phyloP scores from a whole-genome alignment of 257 asterid species.

The Penstemon barbatus region DNA sequence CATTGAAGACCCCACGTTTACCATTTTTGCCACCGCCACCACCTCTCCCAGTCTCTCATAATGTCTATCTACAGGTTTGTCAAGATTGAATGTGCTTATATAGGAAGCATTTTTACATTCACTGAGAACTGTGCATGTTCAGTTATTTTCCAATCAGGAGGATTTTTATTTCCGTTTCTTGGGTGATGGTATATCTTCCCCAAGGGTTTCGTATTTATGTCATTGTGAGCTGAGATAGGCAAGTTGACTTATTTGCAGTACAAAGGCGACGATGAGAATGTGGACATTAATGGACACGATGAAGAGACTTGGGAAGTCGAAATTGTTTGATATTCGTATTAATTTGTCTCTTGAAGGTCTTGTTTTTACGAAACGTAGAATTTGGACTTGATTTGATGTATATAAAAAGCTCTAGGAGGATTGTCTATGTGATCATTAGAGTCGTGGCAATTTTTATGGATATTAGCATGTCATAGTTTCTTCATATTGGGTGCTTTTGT shows the following conservation, averaged over 20 bases:
- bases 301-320: constrained; percentile 73
- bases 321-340: constrained; percentile 44
- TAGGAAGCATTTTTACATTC: neutral
- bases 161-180: neutral
- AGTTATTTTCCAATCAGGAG: neutral
- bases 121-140: neutral
- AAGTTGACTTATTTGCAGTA: constrained; percentile 55
- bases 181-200: neutral
- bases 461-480: neutral
- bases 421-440: neutral
- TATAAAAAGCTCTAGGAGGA: constrained; percentile 3
- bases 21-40: constrained; percentile 67
- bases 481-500: no score
- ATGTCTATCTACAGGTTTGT: constrained; percentile 60
- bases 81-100: neutral
- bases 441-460: neutral
- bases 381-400: constrained; percentile 10
- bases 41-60: constrained; percentile 52
- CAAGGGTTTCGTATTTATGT: neutral
- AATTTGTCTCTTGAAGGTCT: constrained; percentile 4
- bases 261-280: constrained; percentile 50
- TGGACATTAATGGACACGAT: constrained; percentile 54
- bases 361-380: constrained; percentile 20
- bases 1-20: constrained; percentile 29
- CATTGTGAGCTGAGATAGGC: constrained; percentile 23